Evolutionary conservation across 1,284 basidiomycete species (phyloP).

Genomic region (Porogramme epimiltina): DNA sequence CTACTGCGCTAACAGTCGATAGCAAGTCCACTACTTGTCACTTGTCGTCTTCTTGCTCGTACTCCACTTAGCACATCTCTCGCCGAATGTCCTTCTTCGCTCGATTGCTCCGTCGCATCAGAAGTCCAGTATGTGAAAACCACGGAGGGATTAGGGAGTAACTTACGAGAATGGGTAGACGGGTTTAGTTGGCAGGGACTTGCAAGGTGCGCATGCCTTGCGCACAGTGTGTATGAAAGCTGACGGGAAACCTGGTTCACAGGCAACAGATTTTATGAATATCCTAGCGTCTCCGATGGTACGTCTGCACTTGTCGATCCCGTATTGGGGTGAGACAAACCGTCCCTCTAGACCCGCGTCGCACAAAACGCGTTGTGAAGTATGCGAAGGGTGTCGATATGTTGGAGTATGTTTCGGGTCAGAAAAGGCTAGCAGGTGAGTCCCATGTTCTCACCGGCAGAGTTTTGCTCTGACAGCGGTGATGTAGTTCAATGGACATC

Average conservation of each 20-base stretch:
- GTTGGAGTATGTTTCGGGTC: slow-evolving; percentile 30
- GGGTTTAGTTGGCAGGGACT: slow-evolving; percentile 28
- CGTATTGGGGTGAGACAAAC: too few species aligned
- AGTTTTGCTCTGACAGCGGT: neutral
- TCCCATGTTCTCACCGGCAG: neutral
- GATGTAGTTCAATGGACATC: slow-evolving; percentile 33
- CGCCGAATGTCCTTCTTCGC: slow-evolving; percentile 31
- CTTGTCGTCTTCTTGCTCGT: too few species aligned
- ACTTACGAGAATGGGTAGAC: slow-evolving; percentile 19
- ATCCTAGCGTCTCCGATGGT: slow-evolving; percentile 29
- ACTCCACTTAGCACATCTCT: too few species aligned
- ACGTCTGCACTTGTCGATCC: too few species aligned
- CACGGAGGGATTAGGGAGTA: neutral
- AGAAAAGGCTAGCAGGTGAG: slow-evolving; percentile 29
- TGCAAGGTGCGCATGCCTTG: slow-evolving; percentile 26
- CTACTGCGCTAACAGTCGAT: too few species aligned
- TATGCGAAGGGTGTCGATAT: slow-evolving; percentile 30
- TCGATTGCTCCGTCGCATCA: slow-evolving; percentile 23
- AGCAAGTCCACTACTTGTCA: too few species aligned
- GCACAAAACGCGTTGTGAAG: slow-evolving; percentile 35
- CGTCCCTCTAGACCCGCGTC: slow-evolving; percentile 13
- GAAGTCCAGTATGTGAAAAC: slow-evolving; percentile 25
- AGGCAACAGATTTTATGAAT: slow-evolving; percentile 34
- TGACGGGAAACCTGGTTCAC: neutral
- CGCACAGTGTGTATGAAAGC: neutral